Base-by-base conservation (phyloP, 208 protist genomes). In the Crithidia brevicula region DNA sequence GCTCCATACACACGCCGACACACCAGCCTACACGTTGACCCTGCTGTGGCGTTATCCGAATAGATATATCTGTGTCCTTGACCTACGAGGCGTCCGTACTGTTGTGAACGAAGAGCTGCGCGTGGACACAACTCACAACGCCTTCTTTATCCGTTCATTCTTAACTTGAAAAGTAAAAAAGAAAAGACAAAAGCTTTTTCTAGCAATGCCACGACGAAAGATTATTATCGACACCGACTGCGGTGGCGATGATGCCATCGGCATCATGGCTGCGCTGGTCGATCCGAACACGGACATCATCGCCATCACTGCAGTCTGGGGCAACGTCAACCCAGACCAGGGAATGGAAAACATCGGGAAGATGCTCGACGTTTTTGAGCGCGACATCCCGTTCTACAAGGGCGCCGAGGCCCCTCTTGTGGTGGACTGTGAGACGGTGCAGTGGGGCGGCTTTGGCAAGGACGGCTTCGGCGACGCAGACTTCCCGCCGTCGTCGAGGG, bases 161-260 rank as follows among this genome's bases (percentile, higher is more conserved):
- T n/a, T n/a, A n/a, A n/a, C n/a, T n/a, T n/a, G n/a, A n/a, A 40
- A 1, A 40, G 36, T 16, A 40, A 40, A 13, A 40, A 13, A 40
- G 36, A 40, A 13, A 40, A 13, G n/a, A n/a, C n/a, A n/a, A n/a
- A n/a, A n/a, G n/a, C 22, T 25, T 33, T 20, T 47, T 66, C 16
- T 65, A 64, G 64, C 33, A 28, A 89, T 89, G 86, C 61, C 72
- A 45, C 81, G 72, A 22, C 70, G 83, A 40, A 93, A 92, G 79
- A 72, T 95, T 36, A 95, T 95, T 30, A 89, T 95, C 59, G 90
- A 95, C 67, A 93, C 86, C 7, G 89, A 95, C 69, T 90, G 85
- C 61, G 90, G 90, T 16, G 82, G 85, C 43, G 90, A 95, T 58
- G 90, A 95, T 69, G 90, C 90, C 57, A 90, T 95, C 72, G 87